Percentiles rank a stretch among this genome's conserved stretches.
These are phyloP conservation scores for Blastocystis sp. DNA, from an alignment of 352 stramenopile genomes.

Conservation along the genomic window DNA sequence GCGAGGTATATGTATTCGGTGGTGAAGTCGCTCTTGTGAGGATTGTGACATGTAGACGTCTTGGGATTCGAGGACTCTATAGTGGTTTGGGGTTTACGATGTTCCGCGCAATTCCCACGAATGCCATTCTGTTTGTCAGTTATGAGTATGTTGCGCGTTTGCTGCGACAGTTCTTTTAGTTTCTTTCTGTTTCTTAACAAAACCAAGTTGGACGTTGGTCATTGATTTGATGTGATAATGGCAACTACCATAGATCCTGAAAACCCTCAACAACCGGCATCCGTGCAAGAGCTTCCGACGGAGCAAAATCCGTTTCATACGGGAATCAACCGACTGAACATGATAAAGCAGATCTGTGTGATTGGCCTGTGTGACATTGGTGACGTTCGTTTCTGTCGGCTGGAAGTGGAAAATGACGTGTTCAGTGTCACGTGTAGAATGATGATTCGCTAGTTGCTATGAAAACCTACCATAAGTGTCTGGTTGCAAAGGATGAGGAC, in stretches of 20 bases:
- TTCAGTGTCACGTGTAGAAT: conserved; percentile 29
- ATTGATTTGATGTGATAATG: not conserved
- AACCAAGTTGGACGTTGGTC: no score
- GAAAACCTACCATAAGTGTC: conserved; percentile 40
- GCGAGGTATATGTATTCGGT: not conserved
- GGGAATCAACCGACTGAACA: not conserved
- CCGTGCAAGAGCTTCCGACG: not conserved
- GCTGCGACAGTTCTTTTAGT: conserved; percentile 23
- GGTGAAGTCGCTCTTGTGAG: not conserved
- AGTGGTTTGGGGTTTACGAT: conserved; percentile 10
- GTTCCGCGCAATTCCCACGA: conserved; percentile 34
- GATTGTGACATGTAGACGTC: not conserved
- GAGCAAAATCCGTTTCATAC: not conserved
- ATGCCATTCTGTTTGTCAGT: conserved; percentile 48
- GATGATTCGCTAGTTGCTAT: not conserved
- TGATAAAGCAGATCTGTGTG: not conserved
- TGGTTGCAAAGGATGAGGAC: not conserved
- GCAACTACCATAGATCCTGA: no score
- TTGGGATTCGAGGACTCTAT: conserved; percentile 25
- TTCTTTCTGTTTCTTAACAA: no score
- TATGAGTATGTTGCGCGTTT: conserved; percentile 16
- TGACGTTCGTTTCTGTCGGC: conserved; percentile 28
- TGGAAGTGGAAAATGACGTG: not conserved
- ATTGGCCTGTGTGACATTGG: conserved; percentile 7
- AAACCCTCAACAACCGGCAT: not conserved